Evolutionary conservation across 306 rosid species (phyloP), one percentile per base, ranked within the genome.

Genomic region (Quercus rubra): DNA sequence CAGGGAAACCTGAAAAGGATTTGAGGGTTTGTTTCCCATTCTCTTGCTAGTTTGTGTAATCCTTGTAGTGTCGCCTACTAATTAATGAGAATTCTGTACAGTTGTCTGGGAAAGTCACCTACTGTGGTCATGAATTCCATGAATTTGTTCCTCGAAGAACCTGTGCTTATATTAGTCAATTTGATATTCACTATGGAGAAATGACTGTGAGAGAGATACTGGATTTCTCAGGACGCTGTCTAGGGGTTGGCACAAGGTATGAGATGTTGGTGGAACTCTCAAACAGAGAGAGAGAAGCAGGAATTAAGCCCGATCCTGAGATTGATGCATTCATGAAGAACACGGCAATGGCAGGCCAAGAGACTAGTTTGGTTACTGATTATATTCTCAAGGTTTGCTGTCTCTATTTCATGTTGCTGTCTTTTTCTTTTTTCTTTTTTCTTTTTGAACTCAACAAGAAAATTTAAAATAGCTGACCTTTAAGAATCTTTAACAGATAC

Each of bases 241-340:
- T 88, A 20, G 97, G 97, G 31, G 91, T 88, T 51, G 97, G 97
- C 14, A 88, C 91, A 17, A 84, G 94, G 73, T 90, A 92, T 70
- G 92, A 92, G 55, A 58, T 86, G 87, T 73, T 92, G 55, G 84
- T 19, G 17, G 97, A 92, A 72, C 86, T 92, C 51, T 90, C 91
- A 51, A 85, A 86, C 77, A 77, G 94, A 78, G 97, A 92, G 84
- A 88, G 69, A 80, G 87, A 82, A 33, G 86, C 85, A 19, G 91
- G 91, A 70, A 88, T 92, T 56, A 92, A 92, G 71, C 97, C 97
- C 6, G 92, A 92, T 73, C 86, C 89, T 62, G 93, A 86, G 76
- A 92, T 90, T 31, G 97, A 92, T 78, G 94, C 89, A 5, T 90
- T 82, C 81, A 92, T 92, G 97, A 92, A 92, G 73, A 91, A 94